phyloP scores from a whole-genome alignment of 495 filamentous ascomycete species.

The Paragyromitra xinjiangensis region DNA sequence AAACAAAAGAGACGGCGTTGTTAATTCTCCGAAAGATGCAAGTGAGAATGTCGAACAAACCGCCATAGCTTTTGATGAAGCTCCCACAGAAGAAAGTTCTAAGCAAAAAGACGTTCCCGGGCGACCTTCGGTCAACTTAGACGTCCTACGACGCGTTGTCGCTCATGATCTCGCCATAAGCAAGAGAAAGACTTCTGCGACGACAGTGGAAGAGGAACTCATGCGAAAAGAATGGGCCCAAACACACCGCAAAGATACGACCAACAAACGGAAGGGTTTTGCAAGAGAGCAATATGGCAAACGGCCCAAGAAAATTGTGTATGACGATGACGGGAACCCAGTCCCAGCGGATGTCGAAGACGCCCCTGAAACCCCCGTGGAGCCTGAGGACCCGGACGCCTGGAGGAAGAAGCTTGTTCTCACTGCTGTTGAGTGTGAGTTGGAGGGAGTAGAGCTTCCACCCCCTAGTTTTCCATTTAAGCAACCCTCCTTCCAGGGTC shows the following conservation, averaged over 20 bases:
- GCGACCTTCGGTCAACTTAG: conserved; percentile 19
- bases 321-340: conserved; percentile 50
- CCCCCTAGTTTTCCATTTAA: conserved; percentile 87
- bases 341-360: conserved; percentile 33
- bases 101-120: conserved; percentile 26
- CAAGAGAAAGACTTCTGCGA: neutral
- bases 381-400: conserved; percentile 54
- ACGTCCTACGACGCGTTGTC: conserved; percentile 9
- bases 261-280: conserved; percentile 47
- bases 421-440: conserved; percentile 81
- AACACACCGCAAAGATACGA: conserved; percentile 33
- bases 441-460: conserved; percentile 75
- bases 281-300: conserved; percentile 29
- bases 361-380: conserved; percentile 15
- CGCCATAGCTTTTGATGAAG: neutral
- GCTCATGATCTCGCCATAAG: conserved; percentile 21
- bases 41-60: neutral
- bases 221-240: conserved; percentile 40
- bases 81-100: conserved; percentile 35
- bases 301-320: conserved; percentile 47
- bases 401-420: conserved; percentile 80
- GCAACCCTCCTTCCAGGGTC: conserved; percentile 59
- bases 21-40: conserved; percentile 10
- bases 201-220: conserved; percentile 6
- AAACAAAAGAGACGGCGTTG: conserved; percentile 18